Percentiles rank a stretch among this genome's conserved stretches.
These are phyloP conservation scores for Colletotrichum kahawae DNA, from an alignment of 2,329 filamentous ascomycete species.

Conservation along the genomic window DNA sequence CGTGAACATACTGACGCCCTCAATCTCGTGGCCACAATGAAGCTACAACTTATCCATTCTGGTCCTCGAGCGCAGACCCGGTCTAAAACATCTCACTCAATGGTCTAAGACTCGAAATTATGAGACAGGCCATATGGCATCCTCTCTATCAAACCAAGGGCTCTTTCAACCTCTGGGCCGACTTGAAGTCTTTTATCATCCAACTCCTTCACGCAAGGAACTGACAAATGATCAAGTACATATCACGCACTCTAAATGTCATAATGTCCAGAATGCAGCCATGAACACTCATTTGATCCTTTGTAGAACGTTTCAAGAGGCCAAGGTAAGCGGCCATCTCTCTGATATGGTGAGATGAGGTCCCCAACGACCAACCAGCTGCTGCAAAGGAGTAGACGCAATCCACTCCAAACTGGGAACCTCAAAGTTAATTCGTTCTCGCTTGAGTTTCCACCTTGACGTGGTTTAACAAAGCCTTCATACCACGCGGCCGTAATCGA, in stretches of 20 bases:
- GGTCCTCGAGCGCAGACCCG: neutral
- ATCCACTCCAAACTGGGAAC: fast-evolving
- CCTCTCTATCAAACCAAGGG: neutral
- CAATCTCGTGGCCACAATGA: neutral
- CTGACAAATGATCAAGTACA: neutral
- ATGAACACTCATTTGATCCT: neutral
- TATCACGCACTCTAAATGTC: neutral
- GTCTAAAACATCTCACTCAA: neutral
- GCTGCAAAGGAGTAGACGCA: neutral
- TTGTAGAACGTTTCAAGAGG: neutral
- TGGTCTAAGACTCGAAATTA: neutral
- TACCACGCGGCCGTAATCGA: neutral
- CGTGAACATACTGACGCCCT: neutral
- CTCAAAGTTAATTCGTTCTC: too few relatives aligned
- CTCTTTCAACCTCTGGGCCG: neutral
- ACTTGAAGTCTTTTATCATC: neutral
- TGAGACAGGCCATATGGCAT: neutral
- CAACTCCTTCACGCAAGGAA: too few relatives aligned
- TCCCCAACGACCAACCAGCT: neutral
- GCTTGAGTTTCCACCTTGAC: neutral
- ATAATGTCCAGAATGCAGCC: too few relatives aligned
- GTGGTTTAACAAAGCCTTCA: neutral
- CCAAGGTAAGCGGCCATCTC: neutral
- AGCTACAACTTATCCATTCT: neutral
- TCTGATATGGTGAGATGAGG: neutral